Evolutionary conservation across 2,329 filamentous ascomycete species (phyloP).

Genomic region (Botrytis fabae): DNA sequence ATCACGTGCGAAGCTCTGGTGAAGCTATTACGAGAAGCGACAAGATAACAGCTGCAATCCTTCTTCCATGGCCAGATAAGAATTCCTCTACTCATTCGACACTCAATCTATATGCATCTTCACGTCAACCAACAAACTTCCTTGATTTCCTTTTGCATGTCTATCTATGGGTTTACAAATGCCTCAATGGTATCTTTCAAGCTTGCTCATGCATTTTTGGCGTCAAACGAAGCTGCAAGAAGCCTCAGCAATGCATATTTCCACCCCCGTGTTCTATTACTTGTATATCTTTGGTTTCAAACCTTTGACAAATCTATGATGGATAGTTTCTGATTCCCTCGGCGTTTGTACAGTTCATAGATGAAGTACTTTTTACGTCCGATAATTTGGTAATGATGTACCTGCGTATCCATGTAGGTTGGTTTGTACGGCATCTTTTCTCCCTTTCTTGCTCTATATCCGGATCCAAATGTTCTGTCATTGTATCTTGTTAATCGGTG

Average conservation of each 20-base stretch:
- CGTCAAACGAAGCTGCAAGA: conserved; percentile 12
- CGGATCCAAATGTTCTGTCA: background rate
- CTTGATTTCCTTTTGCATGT: background rate
- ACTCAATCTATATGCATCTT: background rate
- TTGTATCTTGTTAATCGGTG: background rate
- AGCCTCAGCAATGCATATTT: conserved; percentile 1
- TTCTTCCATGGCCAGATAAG: conserved; percentile 17
- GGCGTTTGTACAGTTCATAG: background rate
- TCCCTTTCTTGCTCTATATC: background rate
- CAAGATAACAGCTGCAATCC: conserved; percentile 21
- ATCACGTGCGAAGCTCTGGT: conserved; percentile 17
- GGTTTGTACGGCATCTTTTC: background rate
- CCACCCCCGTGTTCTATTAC: conserved; percentile 8
- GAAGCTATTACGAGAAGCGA: conserved; percentile 24
- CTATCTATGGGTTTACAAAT: background rate
- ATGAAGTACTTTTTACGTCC: background rate
- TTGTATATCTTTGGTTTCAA: background rate
- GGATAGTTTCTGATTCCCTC: conserved; percentile 4
- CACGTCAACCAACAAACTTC: conserved; percentile 3
- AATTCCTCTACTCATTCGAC: conserved; percentile 18
- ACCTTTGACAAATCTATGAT: conserved; percentile 13
- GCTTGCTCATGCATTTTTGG: conserved; percentile 12
- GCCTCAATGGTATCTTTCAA: background rate
- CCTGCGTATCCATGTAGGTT: background rate
- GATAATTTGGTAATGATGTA: conserved; percentile 6